These are phyloP conservation scores for Aspergillus taichungensis DNA, from an alignment of 495 filamentous ascomycete species.

Conservation along the genomic window DNA sequence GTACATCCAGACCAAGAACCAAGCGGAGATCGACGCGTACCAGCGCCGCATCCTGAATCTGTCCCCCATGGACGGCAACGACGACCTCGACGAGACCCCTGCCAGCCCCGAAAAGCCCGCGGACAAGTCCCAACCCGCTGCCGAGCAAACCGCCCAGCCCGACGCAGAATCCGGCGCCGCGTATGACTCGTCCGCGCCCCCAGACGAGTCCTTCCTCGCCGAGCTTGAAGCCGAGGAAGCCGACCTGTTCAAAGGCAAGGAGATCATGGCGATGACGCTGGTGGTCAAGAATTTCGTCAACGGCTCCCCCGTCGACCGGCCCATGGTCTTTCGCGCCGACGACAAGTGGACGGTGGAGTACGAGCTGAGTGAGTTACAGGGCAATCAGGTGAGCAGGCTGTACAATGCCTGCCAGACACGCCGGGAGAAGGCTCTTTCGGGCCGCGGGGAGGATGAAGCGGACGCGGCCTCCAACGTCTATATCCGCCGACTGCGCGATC, in stretches of 20 bases:
- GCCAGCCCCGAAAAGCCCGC: too few relatives aligned
- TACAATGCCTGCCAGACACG: constrained; percentile 45
- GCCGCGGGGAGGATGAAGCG: constrained; percentile 27
- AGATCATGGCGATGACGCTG: constrained; percentile 58
- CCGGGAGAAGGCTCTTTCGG: constrained; percentile 36
- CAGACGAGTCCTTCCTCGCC: background rate
- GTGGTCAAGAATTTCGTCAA: constrained; percentile 68
- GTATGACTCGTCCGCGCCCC: constrained; percentile 1
- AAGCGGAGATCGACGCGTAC: constrained; percentile 54
- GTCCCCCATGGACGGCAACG: constrained; percentile 8
- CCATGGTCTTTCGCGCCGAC: constrained; percentile 32
- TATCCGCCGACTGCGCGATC: constrained; percentile 29
- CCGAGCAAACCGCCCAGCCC: background rate
- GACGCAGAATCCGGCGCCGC: background rate
- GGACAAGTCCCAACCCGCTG: background rate
- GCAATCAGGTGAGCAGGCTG: constrained; percentile 25
- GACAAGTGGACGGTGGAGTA: constrained; percentile 76
- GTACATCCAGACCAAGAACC: constrained; percentile 58
- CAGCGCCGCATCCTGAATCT: constrained; percentile 48
- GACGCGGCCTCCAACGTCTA: constrained; percentile 26
- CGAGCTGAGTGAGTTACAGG: constrained; percentile 49
- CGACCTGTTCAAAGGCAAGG: constrained; percentile 2
- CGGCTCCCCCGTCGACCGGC: constrained; percentile 51
- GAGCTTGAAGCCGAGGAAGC: constrained; percentile 1
- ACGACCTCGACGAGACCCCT: constrained; percentile 8